Base-by-base conservation (phyloP, 2,329 filamentous ascomycete genomes). In the Cladophialophora immunda region DNA sequence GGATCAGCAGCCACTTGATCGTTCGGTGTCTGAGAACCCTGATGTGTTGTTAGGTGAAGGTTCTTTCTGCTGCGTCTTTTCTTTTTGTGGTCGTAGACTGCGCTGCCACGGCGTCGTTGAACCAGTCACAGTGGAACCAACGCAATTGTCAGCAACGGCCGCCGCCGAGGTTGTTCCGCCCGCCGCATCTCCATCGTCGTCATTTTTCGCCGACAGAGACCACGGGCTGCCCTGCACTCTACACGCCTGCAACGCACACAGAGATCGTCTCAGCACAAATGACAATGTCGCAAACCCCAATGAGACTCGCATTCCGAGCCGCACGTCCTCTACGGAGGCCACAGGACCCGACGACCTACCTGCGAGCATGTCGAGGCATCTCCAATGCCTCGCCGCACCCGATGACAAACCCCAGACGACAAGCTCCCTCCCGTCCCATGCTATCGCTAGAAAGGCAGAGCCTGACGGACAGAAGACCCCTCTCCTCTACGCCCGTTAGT, bases 401-500 rank as follows among this genome's bases (percentile, higher is more conserved):
- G 7, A 47, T 25, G 45, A 50, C 45, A 13, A 50, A 22, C 19
- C 19, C 45, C 19, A n/a, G n/a, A n/a, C 3, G 45, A 50, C 45
- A 25, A 3, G 19, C 45, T 25, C 45, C 7, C 17, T 11, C 6
- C 11, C 45, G 9, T 25, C 19, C 45, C 2, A 50, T 50, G 11
- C 19, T 4, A 25, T 25, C 19, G 7, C 45, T 50, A 4, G 45
- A 27, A 50, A 25, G 25, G 45, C 13, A 27, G 19, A 4, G 11
- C 19, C 13, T 3, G 19, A 4, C 3, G 4, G 7, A 22, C 29
- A 41, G 38, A 8, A 25, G 71, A 38, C 69, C 71, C 17, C 78
- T 83, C 66, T 81, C 78, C 27, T 76, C 75, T 38, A 78, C 80
- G 34, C 62, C 74, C 27, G 38, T 69, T 36, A 74, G 64, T 50